Evolutionary conservation across 768 basidiomycete genomes (phyloP), one percentile per base, ranked within the genome.

Genomic region (Nidularia pulvinata): DNA sequence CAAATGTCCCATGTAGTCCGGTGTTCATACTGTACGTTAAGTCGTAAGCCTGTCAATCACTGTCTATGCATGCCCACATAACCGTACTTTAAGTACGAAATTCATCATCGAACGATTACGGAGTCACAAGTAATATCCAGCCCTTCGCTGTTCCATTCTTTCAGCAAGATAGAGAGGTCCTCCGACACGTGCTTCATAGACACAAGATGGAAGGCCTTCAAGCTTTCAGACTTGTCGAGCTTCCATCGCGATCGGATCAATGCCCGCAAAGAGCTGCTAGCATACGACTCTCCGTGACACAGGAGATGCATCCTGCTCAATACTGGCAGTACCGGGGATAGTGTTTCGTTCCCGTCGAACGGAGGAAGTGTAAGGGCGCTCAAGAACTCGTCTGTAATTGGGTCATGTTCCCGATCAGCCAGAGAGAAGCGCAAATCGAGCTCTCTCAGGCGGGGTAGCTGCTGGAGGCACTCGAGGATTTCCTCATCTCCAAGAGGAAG

Each of bases 401-500:
- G 70, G 58, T 76, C 75, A 30, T 64, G 52, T 25, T 61, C 61
- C 14, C 54, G 56, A 44, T 69, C 71, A 50, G 59, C 65, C 30
- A 73, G 52, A 3, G 72, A 67, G 54, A 73, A 72, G 4, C 68
- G 64, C 35, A 80, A 56, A 33, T 68, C 65, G 46, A 79, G 58
- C 35, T 59, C 53, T 9, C 55, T 61, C 30, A 78, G 55, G 5
- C 53, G 49, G 14, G 71, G 66, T 14, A 75, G 51, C 16, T 56
- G 57, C 32, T 54, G 49, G n/a, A 80, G 55, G 51, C 64, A 69
- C 25, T 63, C 59, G 19, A 74, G 34, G 9, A 76, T 52, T 37
- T 72, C 61, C 34, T 47, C 48, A 50, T 74, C 71, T 14, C 65
- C 61, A 46, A 77, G 39, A 6, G 77, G 77, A 37, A 78, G 65